Conservation (phyloP, 805 yeast genomes). For the Wickerhamia fluorescens region DNA sequence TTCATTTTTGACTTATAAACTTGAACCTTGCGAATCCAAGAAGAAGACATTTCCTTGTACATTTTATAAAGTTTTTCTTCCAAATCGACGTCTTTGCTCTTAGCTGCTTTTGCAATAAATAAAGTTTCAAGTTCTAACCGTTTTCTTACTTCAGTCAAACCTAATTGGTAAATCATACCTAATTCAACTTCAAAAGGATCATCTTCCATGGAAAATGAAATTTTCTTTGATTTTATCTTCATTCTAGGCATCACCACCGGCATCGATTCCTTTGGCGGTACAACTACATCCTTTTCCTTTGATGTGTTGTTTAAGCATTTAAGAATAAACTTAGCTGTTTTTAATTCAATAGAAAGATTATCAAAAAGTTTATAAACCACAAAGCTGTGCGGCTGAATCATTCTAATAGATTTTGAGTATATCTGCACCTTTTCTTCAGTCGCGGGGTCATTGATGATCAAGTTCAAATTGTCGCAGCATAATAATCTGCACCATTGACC, state of each 20-base stretch:
- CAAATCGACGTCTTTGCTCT: constrained; percentile 1
- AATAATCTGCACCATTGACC: constrained; percentile 45
- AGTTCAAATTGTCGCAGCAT: constrained; percentile 22
- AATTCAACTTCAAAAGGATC: constrained; percentile 38
- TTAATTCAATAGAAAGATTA: constrained; percentile 26
- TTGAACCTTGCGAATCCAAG: constrained; percentile 67
- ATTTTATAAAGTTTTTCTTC: constrained; percentile 19
- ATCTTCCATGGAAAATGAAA: constrained; percentile 34
- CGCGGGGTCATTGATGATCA: constrained; percentile 8
- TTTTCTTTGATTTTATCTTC: constrained; percentile 16
- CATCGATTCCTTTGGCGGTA: constrained; percentile 24
- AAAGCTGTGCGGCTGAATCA: constrained; percentile 33
- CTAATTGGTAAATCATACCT: constrained; percentile 36
- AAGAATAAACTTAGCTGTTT: constrained; percentile 28
- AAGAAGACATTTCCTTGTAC: constrained; percentile 42
- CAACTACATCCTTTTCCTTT: constrained; percentile 10
- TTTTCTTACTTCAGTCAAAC: constrained; percentile 33
- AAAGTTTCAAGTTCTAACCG: constrained; percentile 22
- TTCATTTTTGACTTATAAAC: constrained; percentile 34
- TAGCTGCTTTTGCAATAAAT: constrained; percentile 12
- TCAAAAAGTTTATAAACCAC: constrained; percentile 33
- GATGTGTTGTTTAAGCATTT: constrained; percentile 14
- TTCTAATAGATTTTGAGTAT: constrained; percentile 18
- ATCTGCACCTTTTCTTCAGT: constrained; percentile 13
- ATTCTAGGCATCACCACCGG: constrained; percentile 24